phyloP scores from a whole-genome alignment of 768 basidiomycete species.

The Dioszegia aurantiaca region DNA sequence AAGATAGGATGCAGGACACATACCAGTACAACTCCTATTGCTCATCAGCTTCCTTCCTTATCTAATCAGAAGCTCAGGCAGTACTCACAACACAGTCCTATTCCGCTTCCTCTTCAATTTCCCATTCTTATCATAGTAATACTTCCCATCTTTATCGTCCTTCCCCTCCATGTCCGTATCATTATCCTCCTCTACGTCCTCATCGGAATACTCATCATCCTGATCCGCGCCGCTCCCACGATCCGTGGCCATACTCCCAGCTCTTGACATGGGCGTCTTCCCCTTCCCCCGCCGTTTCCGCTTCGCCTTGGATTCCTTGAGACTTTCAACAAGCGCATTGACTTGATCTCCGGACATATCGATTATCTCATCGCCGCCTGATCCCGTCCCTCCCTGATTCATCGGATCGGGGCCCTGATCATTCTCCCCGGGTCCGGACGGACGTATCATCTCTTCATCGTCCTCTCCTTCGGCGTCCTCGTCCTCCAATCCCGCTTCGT shows the following conservation, averaged over 20 bases:
- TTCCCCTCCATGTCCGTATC: constrained; percentile 23
- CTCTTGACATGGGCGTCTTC: constrained; percentile 12
- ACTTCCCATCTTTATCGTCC: constrained; percentile 14
- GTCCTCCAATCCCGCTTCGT: constrained; percentile 2
- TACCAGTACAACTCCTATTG: constrained; percentile 47
- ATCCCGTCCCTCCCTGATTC: background rate
- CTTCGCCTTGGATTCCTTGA: constrained; percentile 13
- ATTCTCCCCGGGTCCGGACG: background rate
- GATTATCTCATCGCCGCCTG: constrained; percentile 4
- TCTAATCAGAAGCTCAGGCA: background rate
- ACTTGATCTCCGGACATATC: constrained; percentile 11
- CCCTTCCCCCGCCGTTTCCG: constrained; percentile 30
- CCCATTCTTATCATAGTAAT: constrained; percentile 20
- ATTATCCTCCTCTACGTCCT: constrained; percentile 17
- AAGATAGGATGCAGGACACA: background rate
- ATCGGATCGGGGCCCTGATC: background rate
- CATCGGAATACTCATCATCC: constrained; percentile 10
- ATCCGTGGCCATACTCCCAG: background rate
- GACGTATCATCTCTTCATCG: background rate
- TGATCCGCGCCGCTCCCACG: constrained; percentile 7
- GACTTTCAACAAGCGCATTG: constrained; percentile 11
- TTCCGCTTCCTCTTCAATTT: constrained; percentile 42
- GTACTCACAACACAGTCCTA: constrained; percentile 42
- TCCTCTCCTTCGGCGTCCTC: background rate
- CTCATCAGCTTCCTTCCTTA: background rate